A percentile compares a stretch with the other conserved stretches of the same genome.
Evolutionary conservation across 345 rosid genomes (phyloP).

Genomic region (Excoecaria agallocha): DNA sequence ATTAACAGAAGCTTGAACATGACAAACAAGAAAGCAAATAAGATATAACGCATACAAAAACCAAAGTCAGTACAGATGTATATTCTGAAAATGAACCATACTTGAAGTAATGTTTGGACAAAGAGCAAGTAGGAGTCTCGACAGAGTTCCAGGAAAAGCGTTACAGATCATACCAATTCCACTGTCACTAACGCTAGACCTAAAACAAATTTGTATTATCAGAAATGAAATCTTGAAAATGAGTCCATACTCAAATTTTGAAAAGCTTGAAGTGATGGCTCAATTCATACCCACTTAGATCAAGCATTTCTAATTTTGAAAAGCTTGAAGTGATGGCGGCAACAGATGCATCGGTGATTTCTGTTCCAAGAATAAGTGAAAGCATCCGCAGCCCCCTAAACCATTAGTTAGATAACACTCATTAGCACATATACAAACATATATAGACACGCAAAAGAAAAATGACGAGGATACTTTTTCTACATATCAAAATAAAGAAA

Average conservation of each 20-base stretch:
- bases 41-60: not conserved
- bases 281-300: slow-evolving; percentile 88
- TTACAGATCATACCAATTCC: slow-evolving; percentile 99
- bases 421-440: not conserved
- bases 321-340: slow-evolving; percentile 83
- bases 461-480: too few species aligned
- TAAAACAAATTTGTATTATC: slow-evolving; percentile 33
- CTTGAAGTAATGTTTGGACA: slow-evolving; percentile 99
- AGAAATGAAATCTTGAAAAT: slow-evolving; percentile 15
- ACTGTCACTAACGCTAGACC: slow-evolving; percentile 90
- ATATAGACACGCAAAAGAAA: not conserved
- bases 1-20: not conserved
- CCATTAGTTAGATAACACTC: slow-evolving; percentile 13
- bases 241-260: not conserved
- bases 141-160: slow-evolving; percentile 70
- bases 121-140: slow-evolving; percentile 82
- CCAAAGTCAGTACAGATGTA: not conserved
- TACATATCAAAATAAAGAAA: too few species aligned
- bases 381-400: slow-evolving; percentile 85
- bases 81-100: slow-evolving; percentile 39
- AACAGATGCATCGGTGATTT: slow-evolving; percentile 88
- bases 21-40: too few species aligned
- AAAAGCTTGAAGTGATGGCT: slow-evolving; percentile 8
- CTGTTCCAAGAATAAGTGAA: slow-evolving; percentile 88
- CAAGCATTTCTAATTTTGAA: slow-evolving; percentile 80